A percentile compares a stretch with the other conserved stretches of the same genome.
These are phyloP conservation scores for Talaromyces funiculosus DNA, from an alignment of 2,329 filamentous ascomycete genomes.

Conservation along the genomic window DNA sequence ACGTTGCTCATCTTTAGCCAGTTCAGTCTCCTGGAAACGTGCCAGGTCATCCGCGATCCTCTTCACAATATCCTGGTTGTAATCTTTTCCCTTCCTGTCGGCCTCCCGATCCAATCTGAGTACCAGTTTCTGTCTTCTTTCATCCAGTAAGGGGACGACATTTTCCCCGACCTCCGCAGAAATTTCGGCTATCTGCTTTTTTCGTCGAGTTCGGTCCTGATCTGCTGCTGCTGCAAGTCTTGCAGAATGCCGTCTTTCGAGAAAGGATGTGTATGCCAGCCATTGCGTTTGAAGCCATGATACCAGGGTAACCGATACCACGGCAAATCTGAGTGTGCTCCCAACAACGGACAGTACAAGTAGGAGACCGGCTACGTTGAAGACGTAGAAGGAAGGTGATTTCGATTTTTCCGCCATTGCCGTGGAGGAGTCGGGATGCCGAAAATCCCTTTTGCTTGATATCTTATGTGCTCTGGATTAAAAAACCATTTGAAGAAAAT, in stretches of 20 bases:
- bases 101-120: background rate
- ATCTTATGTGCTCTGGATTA: no score
- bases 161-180: constrained; percentile 3
- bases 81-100: background rate
- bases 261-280: background rate
- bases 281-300: constrained; percentile 12
- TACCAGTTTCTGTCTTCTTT: background rate
- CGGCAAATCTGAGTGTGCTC: constrained; percentile 1
- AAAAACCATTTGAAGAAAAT: no score
- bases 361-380: constrained; percentile 4
- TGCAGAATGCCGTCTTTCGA: constrained; percentile 4
- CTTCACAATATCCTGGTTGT: background rate
- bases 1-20: background rate
- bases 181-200: constrained; percentile 6
- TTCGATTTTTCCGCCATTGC: constrained; percentile 7
- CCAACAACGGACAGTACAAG: constrained; percentile 6
- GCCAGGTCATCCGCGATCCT: background rate
- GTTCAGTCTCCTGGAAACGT: background rate
- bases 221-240: constrained; percentile 5
- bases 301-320: constrained; percentile 5
- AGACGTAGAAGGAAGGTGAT: background rate
- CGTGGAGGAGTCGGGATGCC: background rate
- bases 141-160: constrained; percentile 1
- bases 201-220: background rate
- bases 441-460: background rate